phyloP scores from a whole-genome alignment of 208 protist species.

The Leishmania gerbilli region DNA sequence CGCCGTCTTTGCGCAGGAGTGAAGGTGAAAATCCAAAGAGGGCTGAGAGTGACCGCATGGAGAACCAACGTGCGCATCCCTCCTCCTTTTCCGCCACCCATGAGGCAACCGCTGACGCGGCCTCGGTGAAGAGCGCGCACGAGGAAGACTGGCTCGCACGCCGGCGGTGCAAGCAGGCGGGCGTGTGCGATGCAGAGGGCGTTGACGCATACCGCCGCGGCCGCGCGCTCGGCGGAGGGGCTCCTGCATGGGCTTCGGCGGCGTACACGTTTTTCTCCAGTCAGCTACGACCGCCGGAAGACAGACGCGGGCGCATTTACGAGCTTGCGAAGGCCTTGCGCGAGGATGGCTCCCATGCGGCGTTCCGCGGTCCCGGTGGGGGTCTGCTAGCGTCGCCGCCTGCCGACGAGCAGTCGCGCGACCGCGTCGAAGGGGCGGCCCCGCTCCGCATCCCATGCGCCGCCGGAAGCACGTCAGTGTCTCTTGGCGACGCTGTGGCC shows the following conservation, averaged over 20 bases:
- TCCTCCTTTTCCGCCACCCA: neutral
- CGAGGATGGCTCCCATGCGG: neutral
- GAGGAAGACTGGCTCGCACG: neutral
- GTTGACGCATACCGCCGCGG: neutral
- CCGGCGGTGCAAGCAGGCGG: neutral
- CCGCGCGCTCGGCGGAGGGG: neutral
- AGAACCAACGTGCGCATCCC: neutral
- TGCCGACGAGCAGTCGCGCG: neutral
- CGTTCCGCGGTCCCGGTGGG: neutral
- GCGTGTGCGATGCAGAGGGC: neutral
- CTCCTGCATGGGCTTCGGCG: neutral
- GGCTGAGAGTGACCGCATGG: neutral
- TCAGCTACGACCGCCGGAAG: conserved; percentile 7
- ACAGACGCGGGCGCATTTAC: conserved; percentile 13
- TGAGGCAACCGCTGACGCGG: neutral
- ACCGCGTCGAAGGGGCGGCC: neutral
- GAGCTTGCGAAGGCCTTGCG: conserved; percentile 14
- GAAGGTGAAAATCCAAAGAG: neutral
- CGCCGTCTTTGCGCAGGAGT: neutral
- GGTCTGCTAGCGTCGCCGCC: conserved; percentile 7
- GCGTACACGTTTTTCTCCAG: conserved; percentile 20
- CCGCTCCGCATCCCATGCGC: neutral
- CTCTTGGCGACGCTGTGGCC: neutral
- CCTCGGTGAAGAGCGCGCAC: neutral
- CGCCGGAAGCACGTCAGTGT: neutral